These are phyloP conservation scores for Phaseolus coccineus DNA, from an alignment of 331 rosid genomes.

Conservation along the genomic window DNA sequence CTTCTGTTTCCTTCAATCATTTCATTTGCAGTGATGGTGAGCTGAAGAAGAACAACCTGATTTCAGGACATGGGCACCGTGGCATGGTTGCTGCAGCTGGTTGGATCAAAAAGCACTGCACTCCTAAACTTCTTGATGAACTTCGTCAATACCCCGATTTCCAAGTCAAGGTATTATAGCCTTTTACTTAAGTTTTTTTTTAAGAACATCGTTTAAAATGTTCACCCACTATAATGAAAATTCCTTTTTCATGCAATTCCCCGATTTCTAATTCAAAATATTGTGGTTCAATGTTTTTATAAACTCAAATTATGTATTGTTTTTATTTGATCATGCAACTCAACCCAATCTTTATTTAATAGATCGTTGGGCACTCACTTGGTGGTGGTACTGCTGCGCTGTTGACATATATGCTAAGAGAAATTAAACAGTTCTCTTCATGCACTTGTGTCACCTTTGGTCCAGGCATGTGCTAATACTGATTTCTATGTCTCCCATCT, in stretches of 20 bases:
- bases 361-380: slow-evolving; percentile 48
- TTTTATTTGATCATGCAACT: neutral
- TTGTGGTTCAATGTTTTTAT: too few relatives aligned
- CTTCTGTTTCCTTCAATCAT: slow-evolving; percentile 82
- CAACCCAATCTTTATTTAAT: neutral
- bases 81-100: slow-evolving; percentile 46
- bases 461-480: slow-evolving; percentile 49
- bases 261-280: too few relatives aligned
- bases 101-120: slow-evolving; percentile 68
- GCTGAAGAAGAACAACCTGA: slow-evolving; percentile 42
- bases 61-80: slow-evolving; percentile 84
- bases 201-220: neutral
- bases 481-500: neutral
- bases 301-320: neutral
- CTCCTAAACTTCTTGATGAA: slow-evolving; percentile 65
- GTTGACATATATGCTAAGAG: too few relatives aligned
- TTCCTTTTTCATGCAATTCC: too few relatives aligned
- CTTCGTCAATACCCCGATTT: slow-evolving; percentile 67
- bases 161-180: slow-evolving; percentile 58
- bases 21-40: slow-evolving; percentile 74
- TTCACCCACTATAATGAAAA: neutral
- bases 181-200: too few relatives aligned
- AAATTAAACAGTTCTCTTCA: too few relatives aligned
- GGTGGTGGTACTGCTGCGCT: too few relatives aligned
- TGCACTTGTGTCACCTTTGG: too few relatives aligned